Evolutionary conservation across 2,329 filamentous ascomycete genomes (phyloP).

Genomic region (Xenosphaeropsis pyriputrescens): DNA sequence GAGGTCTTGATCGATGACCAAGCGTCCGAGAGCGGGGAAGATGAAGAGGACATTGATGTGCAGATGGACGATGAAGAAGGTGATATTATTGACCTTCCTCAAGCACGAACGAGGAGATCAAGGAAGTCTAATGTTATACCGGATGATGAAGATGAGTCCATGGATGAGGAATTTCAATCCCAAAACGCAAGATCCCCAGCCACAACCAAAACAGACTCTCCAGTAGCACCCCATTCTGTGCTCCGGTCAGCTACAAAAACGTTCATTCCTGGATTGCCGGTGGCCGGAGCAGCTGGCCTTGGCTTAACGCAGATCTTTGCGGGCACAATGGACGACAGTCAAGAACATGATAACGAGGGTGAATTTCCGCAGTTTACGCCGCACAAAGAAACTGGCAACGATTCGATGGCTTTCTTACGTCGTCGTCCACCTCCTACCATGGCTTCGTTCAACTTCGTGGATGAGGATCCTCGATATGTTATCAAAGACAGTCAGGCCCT

Average conservation of each 20-base stretch:
- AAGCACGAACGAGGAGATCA: conserved; percentile 4
- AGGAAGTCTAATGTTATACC: conserved; percentile 18
- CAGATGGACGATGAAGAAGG: conserved; percentile 18
- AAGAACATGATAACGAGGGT: conserved; percentile 16
- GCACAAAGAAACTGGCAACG: conserved; percentile 12
- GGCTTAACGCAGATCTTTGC: conserved; percentile 84
- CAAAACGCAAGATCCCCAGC: conserved; percentile 9
- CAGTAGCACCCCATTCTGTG: conserved; percentile 40
- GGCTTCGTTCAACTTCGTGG: conserved; percentile 27
- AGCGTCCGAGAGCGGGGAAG: conserved; percentile 24
- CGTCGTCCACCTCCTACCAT: conserved; percentile 32
- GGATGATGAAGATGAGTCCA: conserved; percentile 27
- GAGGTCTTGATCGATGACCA: conserved; percentile 17
- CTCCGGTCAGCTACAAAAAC: conserved; percentile 54
- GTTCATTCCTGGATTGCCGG: conserved; percentile 54
- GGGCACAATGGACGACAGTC: conserved; percentile 64
- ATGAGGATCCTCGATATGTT: conserved; percentile 24
- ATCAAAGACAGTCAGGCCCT: conserved; percentile 31
- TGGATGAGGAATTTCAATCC: conserved; percentile 5
- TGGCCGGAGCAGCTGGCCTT: conserved; percentile 45
- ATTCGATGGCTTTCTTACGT: conserved; percentile 33
- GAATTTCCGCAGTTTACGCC: conserved; percentile 2
- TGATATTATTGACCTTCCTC: conserved; percentile 10
- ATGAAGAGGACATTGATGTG: conserved; percentile 12
- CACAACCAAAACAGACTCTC: conserved; percentile 11